A percentile compares a stretch with the other conserved stretches of the same genome.
Conservation (phyloP, 306 rosid genomes). For the Aeschynomene evenia region DNA sequence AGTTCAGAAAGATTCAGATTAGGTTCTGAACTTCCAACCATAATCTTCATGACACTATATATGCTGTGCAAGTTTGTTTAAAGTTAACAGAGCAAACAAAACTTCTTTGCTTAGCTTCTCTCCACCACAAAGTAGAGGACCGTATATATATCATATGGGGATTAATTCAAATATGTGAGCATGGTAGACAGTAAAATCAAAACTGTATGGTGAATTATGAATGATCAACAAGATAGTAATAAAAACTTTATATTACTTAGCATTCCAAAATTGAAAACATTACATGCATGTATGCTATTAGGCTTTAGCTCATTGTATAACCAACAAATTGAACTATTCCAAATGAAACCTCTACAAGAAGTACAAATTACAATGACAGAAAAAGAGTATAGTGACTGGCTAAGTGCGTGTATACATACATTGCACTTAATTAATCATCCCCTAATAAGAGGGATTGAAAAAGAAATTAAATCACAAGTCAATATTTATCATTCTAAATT, state of each 20-base stretch:
- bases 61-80: conserved; percentile 38
- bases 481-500: neutral
- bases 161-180: neutral
- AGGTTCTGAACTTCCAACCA: conserved; percentile 25
- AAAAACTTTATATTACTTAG: neutral
- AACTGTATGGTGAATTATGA: neutral
- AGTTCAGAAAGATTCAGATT: neutral
- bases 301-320: neutral
- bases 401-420: too few relatives aligned
- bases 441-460: neutral
- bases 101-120: conserved; percentile 33
- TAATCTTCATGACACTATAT: conserved; percentile 33
- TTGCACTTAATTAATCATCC: neutral
- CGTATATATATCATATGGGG: neutral
- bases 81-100: conserved; percentile 35
- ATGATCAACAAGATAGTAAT: neutral
- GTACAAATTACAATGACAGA: neutral
- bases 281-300: too few relatives aligned
- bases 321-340: neutral
- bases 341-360: neutral
- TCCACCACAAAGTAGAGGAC: conserved; percentile 30
- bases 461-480: too few relatives aligned
- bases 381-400: neutral
- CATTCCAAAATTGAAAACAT: neutral
- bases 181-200: too few relatives aligned